Evolutionary conservation across 805 yeast genomes (phyloP), one percentile per base, ranked within the genome.

Genomic region (Hanseniaspora guilliermondii): DNA sequence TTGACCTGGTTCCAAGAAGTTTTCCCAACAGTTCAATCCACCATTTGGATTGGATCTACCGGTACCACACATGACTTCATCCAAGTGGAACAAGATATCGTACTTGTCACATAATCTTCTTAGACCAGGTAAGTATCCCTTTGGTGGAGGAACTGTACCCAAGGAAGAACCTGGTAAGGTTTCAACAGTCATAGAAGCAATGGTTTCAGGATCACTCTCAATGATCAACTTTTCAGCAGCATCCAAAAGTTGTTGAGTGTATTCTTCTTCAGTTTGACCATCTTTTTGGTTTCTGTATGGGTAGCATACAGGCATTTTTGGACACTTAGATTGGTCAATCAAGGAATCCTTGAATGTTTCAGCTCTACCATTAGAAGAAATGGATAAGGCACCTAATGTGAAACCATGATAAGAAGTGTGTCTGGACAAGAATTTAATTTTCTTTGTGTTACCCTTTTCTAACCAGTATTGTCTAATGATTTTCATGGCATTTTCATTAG

Each of bases 401-500:
- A 70, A 73, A 22, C 80, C 80, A 55, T 76, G 80, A 60, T 75
- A 76, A 9, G 77, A 66, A 58, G 66, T 68, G 35, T 68, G 65
- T 61, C 79, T 69, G 12, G 74, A 65, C 53, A 76, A 73, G 53
- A 71, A 68, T 56, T 73, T 70, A 58, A 61, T 59, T 60, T 76
- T 72, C 41, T 67, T 64, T 8, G 69, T 63, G 55, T 72, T 73
- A 36, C 74, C 74, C 24, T 64, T 69, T 61, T 75, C 78, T 48
- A 69, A 60, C 57, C 67, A 71, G 59, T 74, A 74, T 61, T 75
- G 78, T 59, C 69, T 67, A 30, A 78, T 76, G 57, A 81, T 76
- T 65, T 79, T 80, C 62, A 81, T 60, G 5, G 83, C 83, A 42
- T 80, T 82, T 63, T 81, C 86, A 62, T 78, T 80, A 35, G 83